Base-by-base conservation (phyloP, 2,329 filamentous ascomycete genomes). In the Colletotrichum eremochloae region DNA sequence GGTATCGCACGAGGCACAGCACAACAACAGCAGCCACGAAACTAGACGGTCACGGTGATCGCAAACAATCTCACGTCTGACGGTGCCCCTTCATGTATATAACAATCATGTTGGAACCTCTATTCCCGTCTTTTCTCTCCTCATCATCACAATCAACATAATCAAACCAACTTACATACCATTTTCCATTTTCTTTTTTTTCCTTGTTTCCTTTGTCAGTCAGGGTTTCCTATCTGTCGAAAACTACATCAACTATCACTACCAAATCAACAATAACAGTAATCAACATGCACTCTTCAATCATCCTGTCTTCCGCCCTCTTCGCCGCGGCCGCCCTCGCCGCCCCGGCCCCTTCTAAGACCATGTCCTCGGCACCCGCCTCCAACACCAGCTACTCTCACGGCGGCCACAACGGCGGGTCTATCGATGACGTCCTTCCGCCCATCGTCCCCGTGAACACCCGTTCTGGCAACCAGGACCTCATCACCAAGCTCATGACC, bases 401-500 rank as follows among this genome's bases (percentile, higher is more conserved):
- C 40, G 40, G 14, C 40, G 40, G 14, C 14, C 12, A 42, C 14
- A 42, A 42, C 40, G 40, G 14, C 40, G 60, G 67, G 55, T 71
- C 71, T 63, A 74, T 77, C 69, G 66, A 78, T 62, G 67, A 71
- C 46, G 63, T 72, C 33, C 74, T 80, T 1, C 79, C 79, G 0
- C 75, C 77, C 1, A 44, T 79, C 38, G 78, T 81, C 15, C 75
- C 76, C 7, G 78, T 88, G 77, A 84, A 86, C 75, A 86, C 83
- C 1, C 81, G 83, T 24, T 82, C 84, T 14, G 75, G 84, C 0
- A 82, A 85, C 8, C 86, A 86, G 74, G 78, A 79, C n/a, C 84
- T 87, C 63, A 79, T 86, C 68, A 82, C 85, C 74, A 79, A 84
- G 72, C 83, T 84, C 20, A 76, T 85, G 63, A 81, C 83, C 72